Evolutionary conservation across 2,329 filamentous ascomycete species (phyloP).

Genomic region (Colletotrichum brevisporum): DNA sequence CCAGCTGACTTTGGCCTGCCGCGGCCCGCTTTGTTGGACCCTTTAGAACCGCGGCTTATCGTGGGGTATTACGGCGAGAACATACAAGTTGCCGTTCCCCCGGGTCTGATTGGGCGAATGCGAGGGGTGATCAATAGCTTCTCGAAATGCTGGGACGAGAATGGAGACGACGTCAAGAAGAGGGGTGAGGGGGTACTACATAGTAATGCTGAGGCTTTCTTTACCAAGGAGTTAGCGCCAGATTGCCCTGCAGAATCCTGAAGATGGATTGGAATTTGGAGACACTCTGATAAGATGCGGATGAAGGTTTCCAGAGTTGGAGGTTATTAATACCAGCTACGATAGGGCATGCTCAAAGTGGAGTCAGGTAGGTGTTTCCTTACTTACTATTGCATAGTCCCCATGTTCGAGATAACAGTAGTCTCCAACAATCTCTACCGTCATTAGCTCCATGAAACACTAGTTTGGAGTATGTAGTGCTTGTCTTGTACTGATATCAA

Average conservation of each 20-base stretch:
- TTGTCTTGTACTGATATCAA: too few relatives aligned
- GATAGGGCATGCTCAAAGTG: background rate
- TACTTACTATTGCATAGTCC: background rate
- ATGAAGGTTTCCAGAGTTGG: background rate
- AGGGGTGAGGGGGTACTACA: slow-evolving; percentile 8
- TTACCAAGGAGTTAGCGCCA: too few relatives aligned
- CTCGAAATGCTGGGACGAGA: background rate
- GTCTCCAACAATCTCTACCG: background rate
- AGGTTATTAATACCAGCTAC: background rate
- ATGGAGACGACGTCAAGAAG: slow-evolving; percentile 7
- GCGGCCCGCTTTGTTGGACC: background rate
- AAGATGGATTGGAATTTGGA: background rate
- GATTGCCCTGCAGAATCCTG: too few relatives aligned
- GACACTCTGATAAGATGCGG: background rate
- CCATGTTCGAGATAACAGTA: background rate
- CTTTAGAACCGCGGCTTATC: slow-evolving; percentile 1
- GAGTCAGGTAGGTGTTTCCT: background rate
- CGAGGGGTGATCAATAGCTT: slow-evolving; percentile 9
- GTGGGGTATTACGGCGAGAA: background rate
- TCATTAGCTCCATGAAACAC: background rate
- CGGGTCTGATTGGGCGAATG: background rate
- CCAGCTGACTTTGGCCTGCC: background rate
- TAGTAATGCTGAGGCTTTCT: slow-evolving; percentile 4
- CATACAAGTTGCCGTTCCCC: too few relatives aligned
- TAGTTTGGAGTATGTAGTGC: background rate